Percentiles rank a stretch among this genome's conserved stretches.
Evolutionary conservation across 768 basidiomycete species (phyloP).

Genomic region (Podaxis pistillaris): DNA sequence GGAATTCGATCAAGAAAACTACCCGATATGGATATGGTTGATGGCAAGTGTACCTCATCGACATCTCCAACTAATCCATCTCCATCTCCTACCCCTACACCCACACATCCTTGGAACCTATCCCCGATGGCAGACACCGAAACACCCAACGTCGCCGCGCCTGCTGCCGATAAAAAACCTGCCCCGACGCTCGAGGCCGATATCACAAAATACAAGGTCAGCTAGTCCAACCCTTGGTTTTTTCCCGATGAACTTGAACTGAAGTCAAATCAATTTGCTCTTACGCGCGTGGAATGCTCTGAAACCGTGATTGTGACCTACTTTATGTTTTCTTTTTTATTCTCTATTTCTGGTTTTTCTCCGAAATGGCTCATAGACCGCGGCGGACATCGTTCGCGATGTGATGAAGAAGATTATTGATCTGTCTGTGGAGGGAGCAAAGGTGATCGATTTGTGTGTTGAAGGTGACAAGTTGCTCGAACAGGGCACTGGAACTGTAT

Average conservation of each 20-base stretch:
- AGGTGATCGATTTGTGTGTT: constrained; percentile 84
- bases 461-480: constrained; percentile 95
- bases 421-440: constrained; percentile 76
- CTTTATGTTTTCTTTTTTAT: background rate
- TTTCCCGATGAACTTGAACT: background rate
- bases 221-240: constrained; percentile 1
- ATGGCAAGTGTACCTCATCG: constrained; percentile 18
- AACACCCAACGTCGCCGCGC: constrained; percentile 40
- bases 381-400: constrained; percentile 85
- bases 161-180: constrained; percentile 47
- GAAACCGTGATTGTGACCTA: too few species aligned
- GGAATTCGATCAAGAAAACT: constrained; percentile 8
- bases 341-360: background rate
- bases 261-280: background rate
- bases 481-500: constrained; percentile 78
- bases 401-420: constrained; percentile 85
- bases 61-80: constrained; percentile 11
- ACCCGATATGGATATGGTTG: constrained; percentile 19
- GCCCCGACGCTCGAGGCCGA: constrained; percentile 65
- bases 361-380: constrained; percentile 48
- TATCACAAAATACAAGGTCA: constrained; percentile 86
- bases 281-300: constrained; percentile 2
- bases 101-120: background rate
- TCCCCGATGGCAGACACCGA: constrained; percentile 61
- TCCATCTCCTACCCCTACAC: constrained; percentile 14